A percentile compares a stretch with the other conserved stretches of the same genome.
These are phyloP conservation scores for Aureobasidium sp. DNA, from an alignment of 2,329 filamentous ascomycete genomes.

Conservation along the genomic window DNA sequence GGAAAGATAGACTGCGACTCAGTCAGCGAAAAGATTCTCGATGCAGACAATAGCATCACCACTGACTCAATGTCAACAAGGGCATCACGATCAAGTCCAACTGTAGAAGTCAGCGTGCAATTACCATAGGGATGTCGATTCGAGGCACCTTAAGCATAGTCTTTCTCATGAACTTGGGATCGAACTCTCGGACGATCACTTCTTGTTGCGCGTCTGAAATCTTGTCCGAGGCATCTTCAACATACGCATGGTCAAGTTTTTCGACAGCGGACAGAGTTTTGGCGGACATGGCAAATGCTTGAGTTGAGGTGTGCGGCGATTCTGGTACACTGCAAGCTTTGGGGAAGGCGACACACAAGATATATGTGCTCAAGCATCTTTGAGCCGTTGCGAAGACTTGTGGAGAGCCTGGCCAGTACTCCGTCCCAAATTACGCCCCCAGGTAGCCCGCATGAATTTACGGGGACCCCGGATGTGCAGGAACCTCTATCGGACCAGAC, in stretches of 20 bases:
- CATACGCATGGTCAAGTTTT: conserved; percentile 7
- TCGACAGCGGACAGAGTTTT: conserved; percentile 14
- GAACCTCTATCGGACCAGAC: neutral
- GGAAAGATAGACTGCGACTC: conserved; percentile 11
- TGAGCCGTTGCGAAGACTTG: neutral
- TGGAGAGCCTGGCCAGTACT: neutral
- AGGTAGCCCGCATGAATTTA: neutral
- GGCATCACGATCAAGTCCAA: conserved; percentile 17
- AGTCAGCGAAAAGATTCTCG: neutral
- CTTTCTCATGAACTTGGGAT: conserved; percentile 16
- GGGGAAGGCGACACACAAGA: neutral
- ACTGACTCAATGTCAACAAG: conserved; percentile 13
- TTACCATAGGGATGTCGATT: neutral
- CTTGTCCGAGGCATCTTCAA: conserved; percentile 11
- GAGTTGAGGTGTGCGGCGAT: neutral
- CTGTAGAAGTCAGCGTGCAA: conserved; percentile 5
- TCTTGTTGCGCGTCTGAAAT: neutral
- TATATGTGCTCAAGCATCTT: neutral
- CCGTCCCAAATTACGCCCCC: neutral
- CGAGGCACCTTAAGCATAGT: conserved; percentile 14
- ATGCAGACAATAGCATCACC: neutral
- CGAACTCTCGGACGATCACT: conserved; percentile 15
- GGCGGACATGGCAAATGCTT: conserved; percentile 15
- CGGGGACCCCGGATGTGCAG: neutral
- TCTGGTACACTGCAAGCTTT: neutral